Evolutionary conservation across 345 rosid species (phyloP), one percentile per base, ranked within the genome.

Genomic region (Salix koriyanagi): DNA sequence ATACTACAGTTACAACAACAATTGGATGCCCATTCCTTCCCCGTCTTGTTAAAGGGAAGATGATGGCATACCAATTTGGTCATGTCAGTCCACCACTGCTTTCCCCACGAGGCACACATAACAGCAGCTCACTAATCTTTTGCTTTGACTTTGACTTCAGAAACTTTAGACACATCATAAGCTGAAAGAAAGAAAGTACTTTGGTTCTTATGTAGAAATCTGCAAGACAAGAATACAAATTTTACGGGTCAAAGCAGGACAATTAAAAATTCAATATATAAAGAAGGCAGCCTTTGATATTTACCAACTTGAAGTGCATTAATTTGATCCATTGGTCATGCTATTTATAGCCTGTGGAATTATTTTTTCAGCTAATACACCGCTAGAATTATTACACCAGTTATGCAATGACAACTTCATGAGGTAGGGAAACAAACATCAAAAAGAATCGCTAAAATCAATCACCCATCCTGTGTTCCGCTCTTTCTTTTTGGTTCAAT

Each of bases 181-280:
- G 91, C 85, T 54, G 97, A 86, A 71, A 91, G 89, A 84, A 90
- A 91, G 83, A 88, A 91, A 11, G 82, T 85, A 73, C 89, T 89
- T 77, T 96, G 99, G 77, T 96, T 93, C 88, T 96, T 96, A 86
- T 93, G 98, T 84, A 96, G 78, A 80, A 87, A 96, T 85, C 99
- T 95, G 90, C 84, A 72, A 13, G 56, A 16, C 5, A 48, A 58
- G 26, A 41, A 18, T 36, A n/a, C n/a, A 25, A 11, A 42, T 48
- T 60, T 21, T 41, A 30, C 34, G 26, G 41, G 48, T n/a, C 69
- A 26, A 18, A 32, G 37, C 21, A 32, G 4, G 44, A 7, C 13
- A 65, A 14, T 5, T 28, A 28, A 65, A 61, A 13, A 21, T 61
- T 21, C 11, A 61, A 23, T 16, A 61, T 1, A 41, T 41, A 11